These are phyloP conservation scores for Biscutella laevigata DNA, from an alignment of 441 rosid genomes.

Conservation along the genomic window DNA sequence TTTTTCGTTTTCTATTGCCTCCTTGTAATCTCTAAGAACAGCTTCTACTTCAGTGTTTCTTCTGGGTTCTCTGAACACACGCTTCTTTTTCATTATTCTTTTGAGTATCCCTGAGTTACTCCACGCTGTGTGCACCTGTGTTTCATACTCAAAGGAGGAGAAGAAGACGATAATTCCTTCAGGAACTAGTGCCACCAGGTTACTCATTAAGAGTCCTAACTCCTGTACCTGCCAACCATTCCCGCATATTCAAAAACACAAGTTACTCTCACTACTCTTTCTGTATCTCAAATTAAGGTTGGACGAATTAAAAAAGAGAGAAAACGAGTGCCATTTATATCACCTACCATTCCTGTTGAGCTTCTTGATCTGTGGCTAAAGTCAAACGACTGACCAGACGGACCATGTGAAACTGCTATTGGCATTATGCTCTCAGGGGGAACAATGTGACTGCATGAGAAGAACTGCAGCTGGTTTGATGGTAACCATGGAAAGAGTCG, in stretches of 20 bases:
- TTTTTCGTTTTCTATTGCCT: conserved; percentile 45
- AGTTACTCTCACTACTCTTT: conserved; percentile 12
- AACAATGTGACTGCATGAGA: conserved; percentile 84
- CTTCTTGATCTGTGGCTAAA: conserved; percentile 80
- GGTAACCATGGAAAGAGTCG: conserved; percentile 86
- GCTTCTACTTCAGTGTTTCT: conserved; percentile 54
- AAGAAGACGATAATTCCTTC: conserved; percentile 91
- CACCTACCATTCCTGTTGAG: conserved; percentile 52
- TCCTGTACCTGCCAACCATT: conserved; percentile 59
- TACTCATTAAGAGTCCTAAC: conserved; percentile 82
- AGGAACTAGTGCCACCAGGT: conserved; percentile 70
- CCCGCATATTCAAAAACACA: not conserved
- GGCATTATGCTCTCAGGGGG: conserved; percentile 83
- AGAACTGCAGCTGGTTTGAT: conserved; percentile 57
- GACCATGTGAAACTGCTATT: conserved; percentile 71
- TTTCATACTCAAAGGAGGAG: conserved; percentile 87
- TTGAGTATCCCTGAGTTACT: conserved; percentile 62
- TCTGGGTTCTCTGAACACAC: conserved; percentile 83
- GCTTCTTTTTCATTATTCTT: conserved; percentile 72
- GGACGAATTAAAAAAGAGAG: not conserved
- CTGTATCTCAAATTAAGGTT: not conserved
- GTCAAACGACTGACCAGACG: conserved; percentile 73
- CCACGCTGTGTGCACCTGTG: conserved; percentile 73
- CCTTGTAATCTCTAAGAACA: conserved; percentile 77
- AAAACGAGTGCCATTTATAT: conserved; percentile 2